Evolutionary conservation across 257 asterid genomes (phyloP).

Genomic region (Solanum corneliomulleri): DNA sequence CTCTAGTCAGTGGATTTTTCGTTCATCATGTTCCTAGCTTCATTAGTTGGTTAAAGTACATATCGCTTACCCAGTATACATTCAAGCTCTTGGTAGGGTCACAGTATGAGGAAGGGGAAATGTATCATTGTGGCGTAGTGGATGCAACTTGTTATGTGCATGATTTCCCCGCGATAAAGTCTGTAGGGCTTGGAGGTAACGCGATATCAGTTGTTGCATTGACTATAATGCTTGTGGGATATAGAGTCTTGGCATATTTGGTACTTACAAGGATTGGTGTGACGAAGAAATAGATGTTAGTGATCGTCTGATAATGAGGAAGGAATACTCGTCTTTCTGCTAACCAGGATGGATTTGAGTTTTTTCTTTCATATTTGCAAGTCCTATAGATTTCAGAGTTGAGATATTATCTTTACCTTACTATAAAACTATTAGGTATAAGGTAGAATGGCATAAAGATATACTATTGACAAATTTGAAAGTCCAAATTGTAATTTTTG

Average conservation of each 20-base stretch:
- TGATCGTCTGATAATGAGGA: not conserved
- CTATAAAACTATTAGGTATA: not conserved
- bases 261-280: constrained; percentile 76
- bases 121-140: constrained; percentile 22
- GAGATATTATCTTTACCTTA: not conserved
- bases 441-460: not conserved
- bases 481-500: not conserved
- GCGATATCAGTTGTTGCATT: constrained; percentile 21
- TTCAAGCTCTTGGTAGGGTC: constrained; percentile 47
- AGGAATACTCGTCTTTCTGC: not conserved
- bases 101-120: constrained; percentile 38
- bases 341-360: not conserved
- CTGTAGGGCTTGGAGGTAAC: constrained; percentile 39
- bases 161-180: constrained; percentile 42
- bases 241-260: constrained; percentile 58
- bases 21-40: constrained; percentile 54
- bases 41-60: constrained; percentile 56
- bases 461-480: not conserved
- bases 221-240: constrained; percentile 53
- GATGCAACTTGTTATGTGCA: constrained; percentile 29
- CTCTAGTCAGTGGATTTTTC: constrained; percentile 53
- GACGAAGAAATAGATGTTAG: constrained; percentile 19
- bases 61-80: constrained; percentile 45
- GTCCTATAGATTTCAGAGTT: not conserved
- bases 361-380: not conserved